phyloP scores from a whole-genome alignment of 1,139 yeast species.

The Kurtzmaniella quercitrusa region DNA sequence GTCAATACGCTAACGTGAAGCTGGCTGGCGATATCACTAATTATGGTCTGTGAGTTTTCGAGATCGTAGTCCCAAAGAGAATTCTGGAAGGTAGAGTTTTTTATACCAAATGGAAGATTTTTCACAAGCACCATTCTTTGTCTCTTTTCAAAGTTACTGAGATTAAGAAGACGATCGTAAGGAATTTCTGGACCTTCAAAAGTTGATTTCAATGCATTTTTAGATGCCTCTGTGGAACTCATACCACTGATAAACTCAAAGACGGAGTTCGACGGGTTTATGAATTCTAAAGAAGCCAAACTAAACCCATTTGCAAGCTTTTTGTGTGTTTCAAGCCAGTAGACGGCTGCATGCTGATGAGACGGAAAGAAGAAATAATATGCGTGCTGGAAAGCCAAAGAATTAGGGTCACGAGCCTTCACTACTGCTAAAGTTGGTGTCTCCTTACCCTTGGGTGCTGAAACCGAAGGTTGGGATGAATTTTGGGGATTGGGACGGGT shows the following conservation, averaged over 20 bases:
- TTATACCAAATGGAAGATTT: constrained; percentile 40
- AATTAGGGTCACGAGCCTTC: constrained; percentile 46
- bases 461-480: not conserved
- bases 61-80: constrained; percentile 41
- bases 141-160: not conserved
- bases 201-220: constrained; percentile 5
- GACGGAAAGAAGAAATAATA: constrained; percentile 51
- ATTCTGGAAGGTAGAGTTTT: constrained; percentile 26
- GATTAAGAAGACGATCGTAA: constrained; percentile 6
- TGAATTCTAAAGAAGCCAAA: constrained; percentile 39
- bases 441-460: not conserved
- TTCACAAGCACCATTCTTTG: constrained; percentile 27
- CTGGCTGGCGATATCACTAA: constrained; percentile 26
- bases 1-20: constrained; percentile 34
- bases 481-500: not conserved
- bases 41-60: constrained; percentile 20
- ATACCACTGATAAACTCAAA: not conserved
- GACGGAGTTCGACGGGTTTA: constrained; percentile 11
- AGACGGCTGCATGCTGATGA: constrained; percentile 47
- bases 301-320: constrained; percentile 50
- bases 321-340: constrained; percentile 44
- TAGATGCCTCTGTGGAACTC: not conserved
- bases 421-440: constrained; percentile 29
- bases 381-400: constrained; percentile 40
- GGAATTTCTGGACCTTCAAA: constrained; percentile 6